Base-by-base conservation (phyloP, 768 basidiomycete species). In the Strobilomyces echinocephalus region DNA sequence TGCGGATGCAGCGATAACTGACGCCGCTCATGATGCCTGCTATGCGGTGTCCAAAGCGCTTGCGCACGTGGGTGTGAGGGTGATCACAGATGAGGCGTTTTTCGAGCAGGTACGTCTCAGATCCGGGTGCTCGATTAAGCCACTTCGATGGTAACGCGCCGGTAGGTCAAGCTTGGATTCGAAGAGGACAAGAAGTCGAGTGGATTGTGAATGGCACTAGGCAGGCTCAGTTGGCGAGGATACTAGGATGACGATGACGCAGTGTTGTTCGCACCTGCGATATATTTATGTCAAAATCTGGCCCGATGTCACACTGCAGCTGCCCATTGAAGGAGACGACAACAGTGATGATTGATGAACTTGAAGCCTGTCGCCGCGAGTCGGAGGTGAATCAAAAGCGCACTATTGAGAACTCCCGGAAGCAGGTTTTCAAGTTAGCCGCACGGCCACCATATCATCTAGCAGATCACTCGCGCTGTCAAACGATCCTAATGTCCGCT, bases 61-160 rank as follows among this genome's bases (percentile, higher is more conserved):
- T 30, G 30, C 30, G 30, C 30, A 30, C 30, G 30, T 81, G 1
- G 91, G 86, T 1, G 72, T 88, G 26, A 76, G 87, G 7, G 82
- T 84, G 12, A 66, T 92, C 8, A 77, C 76, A n/a, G 90, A 92
- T 54, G 82, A 81, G 42, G 64, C 59, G 3, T 91, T 88, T 70
- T 79, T 80, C 55, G 36, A 38, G n/a, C 36, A 38, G 36, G 36
- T 38, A 16, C 6, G 36, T 16, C 36, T 2, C 11, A n/a, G 6
- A 6, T 16, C 16, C 14, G 36, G 1, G 36, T 4, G 36, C 7
- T 8, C 36, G 16, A 18, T 38, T n/a, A 38, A 2, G 15, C 35
- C 7, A 38, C 1, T 2, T n/a, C 36, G 36, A 1, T 16, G 30
- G 30, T 56, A 1, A 60, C 43, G 12, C 15, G 10, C 11, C 28